These are phyloP conservation scores for Coniochaeta prunicola DNA, from an alignment of 2,329 filamentous ascomycete species.

Conservation along the genomic window DNA sequence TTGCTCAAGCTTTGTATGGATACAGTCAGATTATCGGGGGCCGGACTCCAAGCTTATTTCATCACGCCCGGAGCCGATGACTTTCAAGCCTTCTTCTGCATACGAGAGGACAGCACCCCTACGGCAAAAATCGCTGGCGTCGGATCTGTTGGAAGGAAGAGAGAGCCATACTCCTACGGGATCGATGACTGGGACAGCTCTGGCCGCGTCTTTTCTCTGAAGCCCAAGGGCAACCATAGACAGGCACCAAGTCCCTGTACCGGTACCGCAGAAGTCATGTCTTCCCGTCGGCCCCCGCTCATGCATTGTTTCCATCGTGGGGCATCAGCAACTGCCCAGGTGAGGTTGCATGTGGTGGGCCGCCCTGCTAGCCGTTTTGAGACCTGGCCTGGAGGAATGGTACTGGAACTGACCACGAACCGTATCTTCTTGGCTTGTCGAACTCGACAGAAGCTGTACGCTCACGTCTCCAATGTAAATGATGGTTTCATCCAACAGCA, in stretches of 20 bases:
- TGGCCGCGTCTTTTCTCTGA: no score
- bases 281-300: not conserved
- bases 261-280: not conserved
- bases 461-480: no score
- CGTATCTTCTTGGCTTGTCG: no score
- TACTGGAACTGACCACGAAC: not conserved
- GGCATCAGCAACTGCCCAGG: not conserved
- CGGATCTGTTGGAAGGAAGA: no score
- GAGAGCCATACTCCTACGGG: no score
- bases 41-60: conserved; percentile 2
- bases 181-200: no score
- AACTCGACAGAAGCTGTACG: no score
- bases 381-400: not conserved
- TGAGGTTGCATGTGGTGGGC: not conserved
- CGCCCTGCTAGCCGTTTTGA: not conserved
- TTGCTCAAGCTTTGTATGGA: not conserved
- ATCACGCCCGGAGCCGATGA: not conserved
- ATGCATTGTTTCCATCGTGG: not conserved
- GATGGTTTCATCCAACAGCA: no score
- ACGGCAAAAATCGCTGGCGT: no score
- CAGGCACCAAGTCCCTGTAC: no score
- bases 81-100: not conserved
- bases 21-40: not conserved
- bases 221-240: no score
- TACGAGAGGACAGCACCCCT: not conserved